Evolutionary conservation across 2,329 filamentous ascomycete species (phyloP).

Genomic region (Aspergillus pseudoviridinutans): DNA sequence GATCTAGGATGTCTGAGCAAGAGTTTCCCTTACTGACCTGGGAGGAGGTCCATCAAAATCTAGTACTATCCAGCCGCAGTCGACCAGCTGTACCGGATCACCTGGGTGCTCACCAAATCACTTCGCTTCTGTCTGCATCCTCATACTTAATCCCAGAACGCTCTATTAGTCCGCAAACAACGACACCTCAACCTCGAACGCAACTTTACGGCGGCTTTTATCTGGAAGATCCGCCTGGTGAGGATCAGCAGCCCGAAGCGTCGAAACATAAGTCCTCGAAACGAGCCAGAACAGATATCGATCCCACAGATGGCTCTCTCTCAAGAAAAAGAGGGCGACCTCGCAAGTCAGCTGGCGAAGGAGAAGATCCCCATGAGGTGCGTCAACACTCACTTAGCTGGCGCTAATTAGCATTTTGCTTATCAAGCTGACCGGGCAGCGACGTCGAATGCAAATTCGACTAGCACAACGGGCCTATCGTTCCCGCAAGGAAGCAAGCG

Average conservation of each 20-base stretch:
- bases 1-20: neutral
- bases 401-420: neutral
- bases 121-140: conserved; percentile 15
- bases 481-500: conserved; percentile 21
- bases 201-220: conserved; percentile 3
- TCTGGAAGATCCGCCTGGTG: neutral
- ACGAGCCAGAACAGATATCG: neutral
- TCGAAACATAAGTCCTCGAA: neutral
- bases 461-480: conserved; percentile 25
- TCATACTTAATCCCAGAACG: conserved; percentile 16
- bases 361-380: conserved; percentile 18
- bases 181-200: neutral
- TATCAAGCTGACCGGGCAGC: conserved; percentile 7
- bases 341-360: conserved; percentile 11
- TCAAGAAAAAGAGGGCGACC: conserved; percentile 19
- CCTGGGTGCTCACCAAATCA: neutral
- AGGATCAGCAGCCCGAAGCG: neutral
- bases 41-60: neutral
- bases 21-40: neutral
- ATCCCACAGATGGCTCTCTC: neutral
- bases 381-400: neutral
- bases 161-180: neutral
- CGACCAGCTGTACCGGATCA: neutral
- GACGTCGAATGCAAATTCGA: conserved; percentile 23
- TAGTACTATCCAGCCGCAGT: neutral